These are phyloP conservation scores for Fusarium buxicola DNA, from an alignment of 2,329 filamentous ascomycete genomes.

Conservation along the genomic window DNA sequence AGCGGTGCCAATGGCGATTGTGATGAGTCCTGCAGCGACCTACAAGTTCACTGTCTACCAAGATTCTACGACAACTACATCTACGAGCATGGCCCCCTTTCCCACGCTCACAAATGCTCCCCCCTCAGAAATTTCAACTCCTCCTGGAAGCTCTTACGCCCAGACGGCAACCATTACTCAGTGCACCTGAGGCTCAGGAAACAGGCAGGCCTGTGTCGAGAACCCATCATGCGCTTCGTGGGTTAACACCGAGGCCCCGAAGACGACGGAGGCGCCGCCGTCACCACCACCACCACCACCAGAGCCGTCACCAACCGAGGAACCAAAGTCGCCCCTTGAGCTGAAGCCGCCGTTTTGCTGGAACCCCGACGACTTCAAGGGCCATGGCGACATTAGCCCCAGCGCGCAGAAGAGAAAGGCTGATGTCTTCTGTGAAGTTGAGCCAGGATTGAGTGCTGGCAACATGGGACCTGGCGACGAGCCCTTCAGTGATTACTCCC, in stretches of 20 bases:
- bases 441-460: neutral
- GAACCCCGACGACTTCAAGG: neutral
- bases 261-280: too few relatives aligned
- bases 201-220: neutral
- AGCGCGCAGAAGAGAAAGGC: neutral
- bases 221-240: conserved; percentile 3
- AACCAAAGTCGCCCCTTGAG: conserved; percentile 3
- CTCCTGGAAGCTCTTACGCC: neutral
- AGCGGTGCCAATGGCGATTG: neutral
- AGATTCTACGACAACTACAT: too few relatives aligned
- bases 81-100: too few relatives aligned
- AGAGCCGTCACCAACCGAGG: neutral
- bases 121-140: neutral
- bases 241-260: neutral
- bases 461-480: neutral
- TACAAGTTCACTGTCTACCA: too few relatives aligned
- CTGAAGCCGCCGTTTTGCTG: neutral
- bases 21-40: neutral
- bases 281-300: too few relatives aligned
- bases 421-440: neutral
- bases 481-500: neutral
- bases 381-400: conserved; percentile 4
- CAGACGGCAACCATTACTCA: neutral
- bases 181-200: neutral
- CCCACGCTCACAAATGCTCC: neutral